A percentile compares a stretch with the other conserved stretches of the same genome.
These are phyloP conservation scores for Stephanodiscus triporus DNA, from an alignment of 108 stramenopile genomes.

Conservation along the genomic window DNA sequence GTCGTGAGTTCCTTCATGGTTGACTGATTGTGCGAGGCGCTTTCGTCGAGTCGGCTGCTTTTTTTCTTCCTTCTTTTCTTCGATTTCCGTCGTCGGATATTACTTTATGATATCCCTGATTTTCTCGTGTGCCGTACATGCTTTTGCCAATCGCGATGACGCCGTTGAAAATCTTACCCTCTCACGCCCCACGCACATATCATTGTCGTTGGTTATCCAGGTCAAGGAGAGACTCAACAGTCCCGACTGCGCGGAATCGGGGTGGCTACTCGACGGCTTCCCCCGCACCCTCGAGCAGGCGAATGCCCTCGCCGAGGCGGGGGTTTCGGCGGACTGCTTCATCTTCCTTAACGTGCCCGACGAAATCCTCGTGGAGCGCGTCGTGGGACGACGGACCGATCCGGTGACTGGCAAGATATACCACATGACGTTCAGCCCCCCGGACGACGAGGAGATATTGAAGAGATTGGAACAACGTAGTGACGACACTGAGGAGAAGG, in stretches of 20 bases:
- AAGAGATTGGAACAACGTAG: constrained; percentile 83
- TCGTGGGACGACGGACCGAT: constrained; percentile 94
- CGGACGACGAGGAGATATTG: constrained; percentile 76
- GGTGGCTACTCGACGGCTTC: constrained; percentile 98
- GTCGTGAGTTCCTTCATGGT: constrained; percentile 54
- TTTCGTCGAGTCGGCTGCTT: neutral
- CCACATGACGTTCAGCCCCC: constrained; percentile 93
- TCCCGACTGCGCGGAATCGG: constrained; percentile 80
- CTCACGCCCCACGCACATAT: neutral
- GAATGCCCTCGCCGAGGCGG: constrained; percentile 82
- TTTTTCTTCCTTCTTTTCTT: neutral
- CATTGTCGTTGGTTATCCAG: no score
- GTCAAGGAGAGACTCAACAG: constrained; percentile 87
- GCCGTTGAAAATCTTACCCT: neutral
- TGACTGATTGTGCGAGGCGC: neutral
- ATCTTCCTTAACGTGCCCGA: constrained; percentile 95
- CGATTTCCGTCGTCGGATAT: neutral
- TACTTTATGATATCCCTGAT: no score
- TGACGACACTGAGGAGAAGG: constrained; percentile 98
- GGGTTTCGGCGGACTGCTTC: constrained; percentile 88
- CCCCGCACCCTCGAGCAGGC: constrained; percentile 96
- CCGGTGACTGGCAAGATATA: constrained; percentile 97
- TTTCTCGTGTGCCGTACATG: neutral
- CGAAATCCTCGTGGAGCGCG: constrained; percentile 91
- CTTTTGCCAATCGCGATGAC: neutral